Evolutionary conservation across 2,329 filamentous ascomycete species (phyloP).

Genomic region (Didymella keratinophila): DNA sequence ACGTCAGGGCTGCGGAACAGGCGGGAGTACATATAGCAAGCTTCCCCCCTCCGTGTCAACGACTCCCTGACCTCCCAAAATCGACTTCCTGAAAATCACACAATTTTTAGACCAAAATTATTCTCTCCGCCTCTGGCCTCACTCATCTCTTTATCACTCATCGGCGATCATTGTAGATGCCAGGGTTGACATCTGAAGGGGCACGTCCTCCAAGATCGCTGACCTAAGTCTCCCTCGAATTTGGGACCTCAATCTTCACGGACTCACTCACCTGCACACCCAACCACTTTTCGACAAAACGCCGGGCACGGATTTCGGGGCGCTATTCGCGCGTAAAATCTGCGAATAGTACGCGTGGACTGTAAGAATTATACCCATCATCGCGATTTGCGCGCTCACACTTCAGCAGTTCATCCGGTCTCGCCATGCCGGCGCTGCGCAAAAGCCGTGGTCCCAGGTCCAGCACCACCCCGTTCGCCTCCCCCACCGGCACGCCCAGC

Average conservation of each 20-base stretch:
- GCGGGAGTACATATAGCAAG: constrained; percentile 19
- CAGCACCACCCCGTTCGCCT: constrained; percentile 49
- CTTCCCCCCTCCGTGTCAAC: constrained; percentile 7
- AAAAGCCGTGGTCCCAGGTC: constrained; percentile 46
- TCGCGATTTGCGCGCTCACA: constrained; percentile 41
- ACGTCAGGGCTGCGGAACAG: constrained; percentile 16
- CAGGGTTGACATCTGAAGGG: constrained; percentile 26
- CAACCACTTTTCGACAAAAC: constrained; percentile 39
- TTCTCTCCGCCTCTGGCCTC: not conserved
- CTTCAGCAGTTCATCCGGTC: constrained; percentile 38
- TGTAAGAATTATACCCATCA: constrained; percentile 26
- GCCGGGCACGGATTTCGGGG: constrained; percentile 38
- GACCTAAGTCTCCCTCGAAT: constrained; percentile 31
- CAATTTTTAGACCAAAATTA: not conserved
- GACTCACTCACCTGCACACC: constrained; percentile 30
- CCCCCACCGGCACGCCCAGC: constrained; percentile 40
- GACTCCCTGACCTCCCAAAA: constrained; percentile 20
- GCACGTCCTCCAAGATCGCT: constrained; percentile 24
- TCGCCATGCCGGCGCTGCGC: constrained; percentile 50
- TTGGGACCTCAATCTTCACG: constrained; percentile 36
- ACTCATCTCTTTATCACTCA: constrained; percentile 3
- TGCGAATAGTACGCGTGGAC: constrained; percentile 45
- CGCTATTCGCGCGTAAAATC: constrained; percentile 38
- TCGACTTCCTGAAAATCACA: constrained; percentile 6
- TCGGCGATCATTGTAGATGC: constrained; percentile 22